Evolutionary conservation across 306 rosid genomes (phyloP).

Genomic region (Vigna hirtella): DNA sequence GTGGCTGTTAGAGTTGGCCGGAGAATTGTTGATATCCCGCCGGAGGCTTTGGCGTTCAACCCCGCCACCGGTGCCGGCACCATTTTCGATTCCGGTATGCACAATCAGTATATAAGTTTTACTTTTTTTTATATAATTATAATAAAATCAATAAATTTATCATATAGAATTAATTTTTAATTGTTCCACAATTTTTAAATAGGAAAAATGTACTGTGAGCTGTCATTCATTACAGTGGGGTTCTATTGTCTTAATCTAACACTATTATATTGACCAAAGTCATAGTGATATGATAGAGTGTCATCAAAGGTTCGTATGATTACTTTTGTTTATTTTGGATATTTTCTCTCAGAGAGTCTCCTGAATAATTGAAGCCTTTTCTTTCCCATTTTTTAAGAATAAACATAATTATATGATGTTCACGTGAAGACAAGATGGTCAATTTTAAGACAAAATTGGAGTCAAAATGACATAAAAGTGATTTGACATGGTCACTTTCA

Average conservation of each 20-base stretch:
- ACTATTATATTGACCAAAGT: background rate
- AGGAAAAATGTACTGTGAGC: background rate
- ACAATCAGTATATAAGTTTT: no score
- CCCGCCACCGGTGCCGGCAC: slow-evolving; percentile 89
- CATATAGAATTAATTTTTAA: no score
- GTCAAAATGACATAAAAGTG: slow-evolving; percentile 21
- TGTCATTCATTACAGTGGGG: background rate
- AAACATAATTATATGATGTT: background rate
- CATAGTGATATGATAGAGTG: background rate
- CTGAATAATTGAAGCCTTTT: background rate
- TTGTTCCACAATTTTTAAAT: background rate
- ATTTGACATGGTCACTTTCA: slow-evolving; percentile 31
- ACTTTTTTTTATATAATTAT: no score
- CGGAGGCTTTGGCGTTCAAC: slow-evolving; percentile 75
- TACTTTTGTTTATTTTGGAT: no score
- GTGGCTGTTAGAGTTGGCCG: slow-evolving; percentile 76
- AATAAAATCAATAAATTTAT: no score
- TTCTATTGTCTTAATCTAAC: background rate
- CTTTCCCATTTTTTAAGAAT: background rate
- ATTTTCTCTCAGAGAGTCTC: no score
- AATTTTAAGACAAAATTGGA: slow-evolving; percentile 11
- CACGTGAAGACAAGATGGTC: slow-evolving; percentile 3
- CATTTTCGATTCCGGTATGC: slow-evolving; percentile 79
- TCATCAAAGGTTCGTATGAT: background rate
- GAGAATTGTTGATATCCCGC: slow-evolving; percentile 77